Conservation (phyloP, 2,329 filamentous ascomycete genomes). For the Verticillium tricorpus region DNA sequence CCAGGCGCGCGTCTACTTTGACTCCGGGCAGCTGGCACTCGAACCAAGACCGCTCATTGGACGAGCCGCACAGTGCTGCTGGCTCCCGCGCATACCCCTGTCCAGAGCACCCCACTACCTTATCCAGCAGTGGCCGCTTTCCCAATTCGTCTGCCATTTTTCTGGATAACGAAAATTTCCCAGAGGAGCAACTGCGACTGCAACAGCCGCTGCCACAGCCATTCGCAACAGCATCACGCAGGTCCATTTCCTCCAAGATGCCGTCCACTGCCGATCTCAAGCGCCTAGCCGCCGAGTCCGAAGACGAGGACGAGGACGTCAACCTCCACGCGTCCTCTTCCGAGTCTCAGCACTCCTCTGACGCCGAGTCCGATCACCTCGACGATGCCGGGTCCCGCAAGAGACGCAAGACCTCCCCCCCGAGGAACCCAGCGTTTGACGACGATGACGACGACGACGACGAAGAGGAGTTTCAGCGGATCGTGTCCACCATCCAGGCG, state of each 20-base stretch:
- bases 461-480: constrained; percentile 24
- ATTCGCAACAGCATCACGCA: not conserved
- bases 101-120: not conserved
- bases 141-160: not conserved
- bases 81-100: not conserved
- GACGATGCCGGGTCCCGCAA: constrained; percentile 40
- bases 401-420: constrained; percentile 34
- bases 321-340: constrained; percentile 9
- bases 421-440: constrained; percentile 13
- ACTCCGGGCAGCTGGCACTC: not conserved
- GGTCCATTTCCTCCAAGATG: constrained; percentile 1
- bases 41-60: not conserved
- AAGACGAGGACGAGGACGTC: constrained; percentile 6
- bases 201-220: not conserved
- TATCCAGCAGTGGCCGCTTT: not conserved
- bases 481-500: constrained; percentile 39
- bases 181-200: not conserved
- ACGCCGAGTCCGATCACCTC: constrained; percentile 44
- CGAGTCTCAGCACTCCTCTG: constrained; percentile 8
- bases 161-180: not conserved
- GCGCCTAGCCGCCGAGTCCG: not conserved
- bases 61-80: not conserved
- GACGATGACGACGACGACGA: constrained; percentile 28
- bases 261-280: constrained; percentile 5
- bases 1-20: constrained; percentile 12